Evolutionary conservation across 1,139 yeast species (phyloP).

Genomic region (Saccharomyces hybrid): DNA sequence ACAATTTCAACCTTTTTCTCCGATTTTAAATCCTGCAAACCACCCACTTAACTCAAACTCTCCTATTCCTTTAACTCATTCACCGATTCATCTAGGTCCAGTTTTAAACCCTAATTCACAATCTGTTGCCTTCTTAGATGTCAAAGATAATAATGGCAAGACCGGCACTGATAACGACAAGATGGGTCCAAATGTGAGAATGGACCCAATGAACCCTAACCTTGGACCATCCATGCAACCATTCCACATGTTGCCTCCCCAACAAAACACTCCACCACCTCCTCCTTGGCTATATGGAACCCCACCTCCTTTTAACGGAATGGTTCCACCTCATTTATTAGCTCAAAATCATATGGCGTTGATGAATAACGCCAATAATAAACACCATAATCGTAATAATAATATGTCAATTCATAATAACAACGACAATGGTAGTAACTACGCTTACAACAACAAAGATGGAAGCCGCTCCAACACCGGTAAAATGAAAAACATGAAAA

Average conservation of each 20-base stretch:
- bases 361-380: not conserved
- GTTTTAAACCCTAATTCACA: conserved; percentile 3
- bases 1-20: conserved; percentile 30
- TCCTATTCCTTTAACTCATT: conserved; percentile 19
- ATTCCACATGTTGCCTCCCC: conserved; percentile 16
- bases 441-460: conserved; percentile 5
- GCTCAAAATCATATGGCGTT: conserved; percentile 6
- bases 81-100: conserved; percentile 16
- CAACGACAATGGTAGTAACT: conserved; percentile 13
- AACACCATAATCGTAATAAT: conserved; percentile 14
- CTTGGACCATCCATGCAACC: conserved; percentile 6
- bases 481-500: conserved; percentile 8
- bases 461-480: conserved; percentile 7
- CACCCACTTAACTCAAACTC: conserved; percentile 18
- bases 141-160: conserved; percentile 1
- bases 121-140: conserved; percentile 4
- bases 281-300: conserved; percentile 31
- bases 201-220: conserved; percentile 8
- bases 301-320: conserved; percentile 28
- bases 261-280: conserved; percentile 20
- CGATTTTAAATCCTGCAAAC: conserved; percentile 18
- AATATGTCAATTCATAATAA: conserved; percentile 17
- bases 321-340: conserved; percentile 20
- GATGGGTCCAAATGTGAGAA: conserved; percentile 5
- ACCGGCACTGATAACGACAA: conserved; percentile 1